Conservation (phyloP, 805 yeast species). For the Phaffomyces opuntiae region DNA sequence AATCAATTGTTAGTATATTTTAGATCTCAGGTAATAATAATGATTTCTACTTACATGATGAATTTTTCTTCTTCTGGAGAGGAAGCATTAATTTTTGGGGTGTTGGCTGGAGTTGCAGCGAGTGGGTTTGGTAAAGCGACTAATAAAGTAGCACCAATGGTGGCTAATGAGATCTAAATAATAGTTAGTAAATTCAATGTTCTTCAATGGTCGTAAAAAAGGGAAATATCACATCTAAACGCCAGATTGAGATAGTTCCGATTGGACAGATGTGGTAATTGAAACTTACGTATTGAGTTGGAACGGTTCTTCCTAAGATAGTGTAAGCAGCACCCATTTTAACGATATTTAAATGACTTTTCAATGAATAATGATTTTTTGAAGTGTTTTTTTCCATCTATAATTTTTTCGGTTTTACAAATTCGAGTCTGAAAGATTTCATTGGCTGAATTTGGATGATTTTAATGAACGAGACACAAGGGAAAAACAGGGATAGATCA, state of each 20-base stretch:
- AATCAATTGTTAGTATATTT: constrained; percentile 17
- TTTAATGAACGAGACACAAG: not conserved
- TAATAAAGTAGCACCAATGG: constrained; percentile 62
- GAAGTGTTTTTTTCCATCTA: not conserved
- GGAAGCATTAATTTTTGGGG: constrained; percentile 62
- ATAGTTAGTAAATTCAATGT: constrained; percentile 6
- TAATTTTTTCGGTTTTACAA: not conserved
- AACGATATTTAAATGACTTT: not conserved
- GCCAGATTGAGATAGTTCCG: not conserved
- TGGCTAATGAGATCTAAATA: constrained; percentile 66
- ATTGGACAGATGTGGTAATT: not conserved
- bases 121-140: constrained; percentile 67
- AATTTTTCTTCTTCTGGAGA: constrained; percentile 88
- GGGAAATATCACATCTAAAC: not conserved
- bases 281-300: constrained; percentile 61
- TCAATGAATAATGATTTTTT: not conserved
- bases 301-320: constrained; percentile 78
- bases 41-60: constrained; percentile 29
- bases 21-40: not conserved
- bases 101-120: constrained; percentile 31
- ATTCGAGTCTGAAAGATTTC: not conserved
- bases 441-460: constrained; percentile 1
- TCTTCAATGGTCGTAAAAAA: too few species aligned
- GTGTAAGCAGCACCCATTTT: constrained; percentile 80
- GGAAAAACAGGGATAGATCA: too few species aligned